A percentile compares a stretch with the other conserved stretches of the same genome.
phyloP scores from a whole-genome alignment of 176 grass and related monocot genomes.

The Cenchrus americanus region DNA sequence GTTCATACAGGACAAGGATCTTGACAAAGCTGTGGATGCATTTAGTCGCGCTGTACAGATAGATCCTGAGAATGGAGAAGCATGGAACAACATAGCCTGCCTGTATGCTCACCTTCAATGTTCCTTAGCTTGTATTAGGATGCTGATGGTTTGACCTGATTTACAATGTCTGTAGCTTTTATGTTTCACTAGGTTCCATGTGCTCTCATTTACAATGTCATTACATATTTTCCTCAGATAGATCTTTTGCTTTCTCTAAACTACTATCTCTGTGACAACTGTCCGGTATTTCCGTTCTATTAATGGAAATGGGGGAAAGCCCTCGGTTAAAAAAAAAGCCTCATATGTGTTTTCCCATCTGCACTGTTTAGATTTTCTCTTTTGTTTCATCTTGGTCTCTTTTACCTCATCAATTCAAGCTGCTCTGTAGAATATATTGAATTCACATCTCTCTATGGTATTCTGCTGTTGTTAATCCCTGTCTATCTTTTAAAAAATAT shows the following conservation, averaged over 20 bases:
- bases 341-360: not conserved
- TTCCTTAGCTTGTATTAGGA: slow-evolving; percentile 23
- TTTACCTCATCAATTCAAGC: not conserved
- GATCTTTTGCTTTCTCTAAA: too few relatives aligned
- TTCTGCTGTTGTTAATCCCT: not conserved
- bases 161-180: not conserved
- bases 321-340: not conserved
- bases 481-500: slow-evolving; percentile 13
- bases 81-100: slow-evolving; percentile 97
- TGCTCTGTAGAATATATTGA: slow-evolving; percentile 2
- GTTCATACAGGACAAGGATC: slow-evolving; percentile 74
- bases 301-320: too few relatives aligned
- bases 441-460: not conserved
- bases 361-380: not conserved
- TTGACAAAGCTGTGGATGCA: slow-evolving; percentile 90
- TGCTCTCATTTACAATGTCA: slow-evolving; percentile 18
- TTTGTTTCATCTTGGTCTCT: not conserved
- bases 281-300: too few relatives aligned
- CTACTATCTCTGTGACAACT: too few relatives aligned
- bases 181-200: slow-evolving; percentile 11
- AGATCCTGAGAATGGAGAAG: slow-evolving; percentile 99
- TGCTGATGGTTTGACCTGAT: slow-evolving; percentile 35
- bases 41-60: slow-evolving; percentile 93
- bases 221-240: not conserved
- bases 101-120: slow-evolving; percentile 53